Conservation (phyloP, 257 asterid species). For the Solanum boliviense region DNA sequence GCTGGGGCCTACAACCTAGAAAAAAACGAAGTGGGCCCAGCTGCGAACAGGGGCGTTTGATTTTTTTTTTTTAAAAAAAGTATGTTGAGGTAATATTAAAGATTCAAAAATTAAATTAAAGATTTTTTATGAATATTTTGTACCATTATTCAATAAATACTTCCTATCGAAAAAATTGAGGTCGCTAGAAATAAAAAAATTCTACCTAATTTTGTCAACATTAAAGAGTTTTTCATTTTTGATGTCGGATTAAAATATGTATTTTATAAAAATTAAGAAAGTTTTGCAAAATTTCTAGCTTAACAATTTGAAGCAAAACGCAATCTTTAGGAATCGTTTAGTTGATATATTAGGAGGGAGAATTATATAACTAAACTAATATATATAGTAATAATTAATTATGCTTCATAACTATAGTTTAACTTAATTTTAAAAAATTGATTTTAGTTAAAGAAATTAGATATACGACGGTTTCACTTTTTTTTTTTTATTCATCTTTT, state of each 20-base stretch:
- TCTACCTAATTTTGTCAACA: not conserved
- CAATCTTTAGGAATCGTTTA: too few species aligned
- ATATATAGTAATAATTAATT: too few species aligned
- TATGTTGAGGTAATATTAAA: too few species aligned
- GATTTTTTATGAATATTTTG: too few species aligned
- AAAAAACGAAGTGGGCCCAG: not conserved
- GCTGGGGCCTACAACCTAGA: not conserved
- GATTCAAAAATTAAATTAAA: too few species aligned
- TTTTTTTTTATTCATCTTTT: too few species aligned
- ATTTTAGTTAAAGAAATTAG: too few species aligned
- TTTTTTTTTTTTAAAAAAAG: too few species aligned
- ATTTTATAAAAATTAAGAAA: not conserved
- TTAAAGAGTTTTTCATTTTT: not conserved
- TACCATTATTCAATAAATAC: not conserved
- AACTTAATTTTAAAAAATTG: too few species aligned
- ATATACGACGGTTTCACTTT: too few species aligned
- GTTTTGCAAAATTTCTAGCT: not conserved
- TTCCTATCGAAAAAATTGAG: not conserved
- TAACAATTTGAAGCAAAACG: not conserved
- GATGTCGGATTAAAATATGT: not conserved
- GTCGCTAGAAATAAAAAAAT: not conserved
- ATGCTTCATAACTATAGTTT: too few species aligned
- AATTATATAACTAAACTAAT: too few species aligned
- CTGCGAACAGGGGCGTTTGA: not conserved
- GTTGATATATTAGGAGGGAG: not conserved